Evolutionary conservation across 306 rosid species (phyloP), one percentile per base, ranked within the genome.

Genomic region (Sindora glabra): DNA sequence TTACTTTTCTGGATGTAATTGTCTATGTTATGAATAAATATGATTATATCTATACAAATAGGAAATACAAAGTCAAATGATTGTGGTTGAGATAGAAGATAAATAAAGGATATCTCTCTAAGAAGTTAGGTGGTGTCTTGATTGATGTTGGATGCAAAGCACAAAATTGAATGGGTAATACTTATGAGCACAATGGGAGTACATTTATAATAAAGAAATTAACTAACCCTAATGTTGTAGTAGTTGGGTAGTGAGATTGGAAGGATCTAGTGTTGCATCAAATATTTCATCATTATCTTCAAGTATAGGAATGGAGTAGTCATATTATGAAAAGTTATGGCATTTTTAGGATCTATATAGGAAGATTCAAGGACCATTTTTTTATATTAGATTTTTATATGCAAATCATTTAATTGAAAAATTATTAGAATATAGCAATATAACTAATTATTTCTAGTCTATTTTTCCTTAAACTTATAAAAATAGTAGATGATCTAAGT

Each of bases 341-440:
- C 81, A 82, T 70, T 94, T 89, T 72, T 86, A 55, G 71, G 99
- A 94, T 69, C 94, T 90, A 14, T 27, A 77, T 69, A 95, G 97
- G 69, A 89, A 84, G 72, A 48, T 81, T 77, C 95, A 84, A 75
- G 99, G 99, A 46, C 99, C 95, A 37, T n/a, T 89, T 89, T 77
- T 64, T 85, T 54, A 64, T 84, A 80, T 34, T 37, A 50, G 89
- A 80, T 63, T 70, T 94, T 69, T 79, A 70, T 47, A 86, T n/a
- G n/a, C n/a, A n/a, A n/a, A n/a, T n/a, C n/a, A n/a, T n/a, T n/a
- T n/a, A n/a, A n/a, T n/a, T n/a, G n/a, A n/a, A n/a, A n/a, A n/a
- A n/a, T n/a, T n/a, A n/a, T n/a, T n/a, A n/a, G n/a, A n/a, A n/a
- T n/a, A n/a, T n/a, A n/a, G n/a, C n/a, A n/a, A n/a, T n/a, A n/a